Percentiles rank a stretch among this genome's conserved stretches.
These are phyloP conservation scores for Anisodus tanguticus DNA, from an alignment of 257 asterid genomes.

Conservation along the genomic window DNA sequence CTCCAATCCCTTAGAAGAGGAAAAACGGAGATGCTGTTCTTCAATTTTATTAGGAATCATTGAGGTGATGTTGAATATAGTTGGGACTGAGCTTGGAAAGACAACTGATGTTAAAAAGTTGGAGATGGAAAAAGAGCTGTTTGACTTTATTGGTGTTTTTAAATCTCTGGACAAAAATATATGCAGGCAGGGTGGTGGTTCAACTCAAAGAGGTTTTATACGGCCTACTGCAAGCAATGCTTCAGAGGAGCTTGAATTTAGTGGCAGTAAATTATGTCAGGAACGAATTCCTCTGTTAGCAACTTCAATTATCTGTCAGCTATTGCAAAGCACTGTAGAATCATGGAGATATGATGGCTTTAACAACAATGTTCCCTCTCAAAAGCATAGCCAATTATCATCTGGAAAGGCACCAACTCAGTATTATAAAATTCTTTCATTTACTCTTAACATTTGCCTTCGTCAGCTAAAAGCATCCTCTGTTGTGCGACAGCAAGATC, in stretches of 20 bases:
- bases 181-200: constrained; percentile 45
- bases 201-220: constrained; percentile 42
- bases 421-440: constrained; percentile 47
- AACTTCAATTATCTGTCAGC: constrained; percentile 60
- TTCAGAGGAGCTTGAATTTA: constrained; percentile 49
- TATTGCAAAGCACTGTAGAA: constrained; percentile 56
- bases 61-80: constrained; percentile 69
- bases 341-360: constrained; percentile 41
- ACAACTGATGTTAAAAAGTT: constrained; percentile 52
- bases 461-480: constrained; percentile 57
- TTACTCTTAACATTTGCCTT: constrained; percentile 53
- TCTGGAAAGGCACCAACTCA: constrained; percentile 47
- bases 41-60: constrained; percentile 61
- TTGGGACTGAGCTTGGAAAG: constrained; percentile 63
- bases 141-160: constrained; percentile 60
- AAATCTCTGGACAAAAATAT: constrained; percentile 52
- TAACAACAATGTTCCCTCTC: constrained; percentile 47
- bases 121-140: constrained; percentile 69
- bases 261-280: constrained; percentile 46
- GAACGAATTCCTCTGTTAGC: constrained; percentile 78
- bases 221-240: constrained; percentile 52
- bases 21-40: constrained; percentile 57
- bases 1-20: constrained; percentile 56
- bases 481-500: constrained; percentile 59
- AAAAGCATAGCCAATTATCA: constrained; percentile 60